A percentile compares a stretch with the other conserved stretches of the same genome.
Evolutionary conservation across 768 basidiomycete species (phyloP).

Genomic region (Lactarius vividus): DNA sequence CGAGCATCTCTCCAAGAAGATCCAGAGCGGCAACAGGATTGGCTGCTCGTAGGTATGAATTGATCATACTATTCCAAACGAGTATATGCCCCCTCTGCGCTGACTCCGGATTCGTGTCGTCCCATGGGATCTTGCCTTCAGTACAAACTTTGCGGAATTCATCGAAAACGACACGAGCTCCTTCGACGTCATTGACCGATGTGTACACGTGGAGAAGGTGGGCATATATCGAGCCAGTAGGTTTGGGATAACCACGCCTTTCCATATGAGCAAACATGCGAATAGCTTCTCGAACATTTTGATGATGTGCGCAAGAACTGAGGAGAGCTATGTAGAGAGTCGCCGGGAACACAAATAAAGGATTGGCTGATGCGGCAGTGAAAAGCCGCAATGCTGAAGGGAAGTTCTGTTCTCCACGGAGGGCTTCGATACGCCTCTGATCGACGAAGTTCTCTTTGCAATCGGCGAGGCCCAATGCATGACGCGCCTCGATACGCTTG

Average conservation of each 20-base stretch:
- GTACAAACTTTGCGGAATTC: slow-evolving; percentile 50
- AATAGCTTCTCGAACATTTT: slow-evolving; percentile 57
- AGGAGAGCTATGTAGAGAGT: slow-evolving; percentile 54
- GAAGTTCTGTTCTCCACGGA: slow-evolving; percentile 69
- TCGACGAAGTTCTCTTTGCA: slow-evolving; percentile 35
- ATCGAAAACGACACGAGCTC: slow-evolving; percentile 58
- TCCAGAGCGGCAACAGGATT: slow-evolving; percentile 60
- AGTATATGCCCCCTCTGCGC: slow-evolving; percentile 39
- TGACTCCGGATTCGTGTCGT: slow-evolving; percentile 24
- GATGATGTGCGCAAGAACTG: slow-evolving; percentile 56
- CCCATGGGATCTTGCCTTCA: slow-evolving; percentile 39
- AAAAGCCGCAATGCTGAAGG: slow-evolving; percentile 70
- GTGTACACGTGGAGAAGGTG: slow-evolving; percentile 60
- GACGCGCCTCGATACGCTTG: slow-evolving; percentile 41
- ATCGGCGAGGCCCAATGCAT: slow-evolving; percentile 37
- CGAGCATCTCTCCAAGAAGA: slow-evolving; percentile 70
- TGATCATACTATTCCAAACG: slow-evolving; percentile 76
- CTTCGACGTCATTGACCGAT: slow-evolving; percentile 46
- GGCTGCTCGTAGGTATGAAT: slow-evolving; percentile 64
- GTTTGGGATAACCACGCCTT: slow-evolving; percentile 37
- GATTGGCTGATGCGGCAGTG: slow-evolving; percentile 48
- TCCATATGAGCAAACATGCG: slow-evolving; percentile 65
- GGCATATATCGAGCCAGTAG: slow-evolving; percentile 42
- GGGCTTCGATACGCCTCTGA: slow-evolving; percentile 40
- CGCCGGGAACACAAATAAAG: slow-evolving; percentile 36